A percentile compares a stretch with the other conserved stretches of the same genome.
Conservation (phyloP, 2,329 filamentous ascomycete species). For the Stenocarpella maydis region DNA sequence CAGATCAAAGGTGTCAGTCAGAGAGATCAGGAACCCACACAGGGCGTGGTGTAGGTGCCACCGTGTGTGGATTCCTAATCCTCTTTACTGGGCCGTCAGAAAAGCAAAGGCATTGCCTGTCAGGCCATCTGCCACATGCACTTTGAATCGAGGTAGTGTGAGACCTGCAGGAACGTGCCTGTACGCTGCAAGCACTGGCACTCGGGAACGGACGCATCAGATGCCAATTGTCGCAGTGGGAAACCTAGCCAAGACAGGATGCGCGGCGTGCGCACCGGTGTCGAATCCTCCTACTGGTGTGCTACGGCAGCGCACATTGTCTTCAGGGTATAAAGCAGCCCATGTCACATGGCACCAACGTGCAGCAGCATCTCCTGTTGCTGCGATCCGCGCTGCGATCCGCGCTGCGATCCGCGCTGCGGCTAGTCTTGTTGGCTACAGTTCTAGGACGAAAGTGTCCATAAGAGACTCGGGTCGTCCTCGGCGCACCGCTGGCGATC, state of each 20-base stretch:
- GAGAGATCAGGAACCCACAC: too few relatives aligned
- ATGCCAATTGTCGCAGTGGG: conserved; percentile 13
- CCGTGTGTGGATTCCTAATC: too few relatives aligned
- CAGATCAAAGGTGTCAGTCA: conserved; percentile 12
- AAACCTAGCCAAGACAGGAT: conserved; percentile 18
- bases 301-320: not conserved
- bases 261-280: conserved; percentile 21
- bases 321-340: conserved; percentile 12
- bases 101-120: conserved; percentile 16
- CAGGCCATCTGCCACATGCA: conserved; percentile 20
- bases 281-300: conserved; percentile 14
- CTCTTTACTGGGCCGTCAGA: not conserved
- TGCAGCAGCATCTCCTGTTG: conserved; percentile 5
- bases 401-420: too few relatives aligned
- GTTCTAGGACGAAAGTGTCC: conserved; percentile 1
- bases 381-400: too few relatives aligned
- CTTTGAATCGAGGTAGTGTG: conserved; percentile 15
- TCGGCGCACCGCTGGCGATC: not conserved
- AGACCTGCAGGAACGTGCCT: conserved; percentile 15
- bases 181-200: conserved; percentile 4
- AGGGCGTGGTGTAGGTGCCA: too few relatives aligned
- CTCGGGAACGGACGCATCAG: not conserved
- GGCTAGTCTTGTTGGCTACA: not conserved
- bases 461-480: not conserved
- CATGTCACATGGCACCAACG: conserved; percentile 2